Conservation (phyloP, 2,329 filamentous ascomycete species). For the Atkinsonella hypoxylon region DNA sequence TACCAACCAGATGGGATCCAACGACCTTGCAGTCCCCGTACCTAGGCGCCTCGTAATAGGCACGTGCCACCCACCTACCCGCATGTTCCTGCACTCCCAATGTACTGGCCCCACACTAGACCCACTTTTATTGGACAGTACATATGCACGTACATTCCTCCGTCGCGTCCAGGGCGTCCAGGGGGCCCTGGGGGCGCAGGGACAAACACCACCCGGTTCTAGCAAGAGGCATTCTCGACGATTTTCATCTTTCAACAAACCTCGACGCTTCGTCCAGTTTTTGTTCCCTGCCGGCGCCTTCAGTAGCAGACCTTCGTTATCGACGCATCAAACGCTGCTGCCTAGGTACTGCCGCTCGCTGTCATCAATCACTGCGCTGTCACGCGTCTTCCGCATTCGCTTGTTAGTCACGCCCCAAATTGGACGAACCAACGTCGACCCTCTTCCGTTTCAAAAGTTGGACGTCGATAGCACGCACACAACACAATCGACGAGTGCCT, state of each 20-base stretch:
- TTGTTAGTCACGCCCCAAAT: neutral
- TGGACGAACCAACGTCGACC: neutral
- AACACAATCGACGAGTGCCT: neutral
- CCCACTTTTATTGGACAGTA: no score
- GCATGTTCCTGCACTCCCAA: no score
- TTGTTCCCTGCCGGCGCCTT: neutral
- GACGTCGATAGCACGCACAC: neutral
- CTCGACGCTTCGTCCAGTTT: neutral
- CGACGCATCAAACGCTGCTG: neutral
- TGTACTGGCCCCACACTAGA: neutral
- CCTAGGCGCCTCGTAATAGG: no score
- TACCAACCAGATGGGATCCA: no score
- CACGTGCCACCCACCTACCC: neutral
- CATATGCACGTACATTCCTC: neutral
- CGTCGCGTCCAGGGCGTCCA: neutral
- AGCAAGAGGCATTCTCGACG: neutral
- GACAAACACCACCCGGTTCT: neutral
- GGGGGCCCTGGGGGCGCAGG: neutral
- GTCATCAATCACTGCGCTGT: neutral
- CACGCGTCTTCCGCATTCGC: no score
- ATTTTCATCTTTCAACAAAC: neutral
- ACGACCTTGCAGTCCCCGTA: no score
- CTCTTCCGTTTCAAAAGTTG: neutral
- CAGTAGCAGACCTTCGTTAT: neutral
- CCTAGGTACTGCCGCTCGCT: neutral